Conservation (phyloP, 192 early-diverging fungal genomes). For the Dispira parvispora region DNA sequence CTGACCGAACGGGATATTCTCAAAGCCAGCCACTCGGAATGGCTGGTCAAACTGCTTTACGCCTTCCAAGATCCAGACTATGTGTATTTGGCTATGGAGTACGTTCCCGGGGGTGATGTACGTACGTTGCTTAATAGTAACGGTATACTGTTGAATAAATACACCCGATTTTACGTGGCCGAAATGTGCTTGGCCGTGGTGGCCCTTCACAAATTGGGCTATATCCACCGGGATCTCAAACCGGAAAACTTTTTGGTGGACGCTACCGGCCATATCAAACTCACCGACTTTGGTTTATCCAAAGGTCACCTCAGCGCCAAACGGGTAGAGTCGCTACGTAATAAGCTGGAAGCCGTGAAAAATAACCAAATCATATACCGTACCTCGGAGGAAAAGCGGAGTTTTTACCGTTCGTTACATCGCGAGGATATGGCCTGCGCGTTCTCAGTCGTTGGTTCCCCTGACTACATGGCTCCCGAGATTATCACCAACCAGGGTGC, state of each 20-base stretch:
- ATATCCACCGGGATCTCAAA: slow-evolving; percentile 84
- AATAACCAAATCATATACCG: slow-evolving; percentile 26
- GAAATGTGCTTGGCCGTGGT: slow-evolving; percentile 73
- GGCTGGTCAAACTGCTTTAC: slow-evolving; percentile 84
- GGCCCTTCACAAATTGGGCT: slow-evolving; percentile 70
- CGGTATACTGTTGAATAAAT: slow-evolving; percentile 52
- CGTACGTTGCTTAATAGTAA: slow-evolving; percentile 57
- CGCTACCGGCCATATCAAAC: slow-evolving; percentile 63
- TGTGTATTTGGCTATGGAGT: slow-evolving; percentile 62
- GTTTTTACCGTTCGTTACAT: slow-evolving; percentile 24
- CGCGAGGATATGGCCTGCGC: slow-evolving; percentile 42
- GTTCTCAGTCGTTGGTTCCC: slow-evolving; percentile 72
- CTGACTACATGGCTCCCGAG: slow-evolving; percentile 92
- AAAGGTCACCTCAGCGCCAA: slow-evolving; percentile 52
- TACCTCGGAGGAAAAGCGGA: slow-evolving; percentile 28
- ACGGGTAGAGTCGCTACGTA: slow-evolving; percentile 27
- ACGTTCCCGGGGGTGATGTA: slow-evolving; percentile 51
- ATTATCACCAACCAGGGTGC: slow-evolving; percentile 40
- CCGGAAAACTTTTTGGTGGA: slow-evolving; percentile 75
- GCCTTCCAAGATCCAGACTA: slow-evolving; percentile 65
- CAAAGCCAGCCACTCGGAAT: slow-evolving; percentile 40
- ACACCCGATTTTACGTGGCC: slow-evolving; percentile 73
- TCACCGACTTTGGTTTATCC: slow-evolving; percentile 83
- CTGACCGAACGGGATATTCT: slow-evolving; percentile 63
- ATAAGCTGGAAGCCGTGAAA: slow-evolving; percentile 34